Percentiles rank a stretch among this genome's conserved stretches.
Conservation (phyloP, 495 filamentous ascomycete genomes). For the Aspergillus mulundensis region DNA sequence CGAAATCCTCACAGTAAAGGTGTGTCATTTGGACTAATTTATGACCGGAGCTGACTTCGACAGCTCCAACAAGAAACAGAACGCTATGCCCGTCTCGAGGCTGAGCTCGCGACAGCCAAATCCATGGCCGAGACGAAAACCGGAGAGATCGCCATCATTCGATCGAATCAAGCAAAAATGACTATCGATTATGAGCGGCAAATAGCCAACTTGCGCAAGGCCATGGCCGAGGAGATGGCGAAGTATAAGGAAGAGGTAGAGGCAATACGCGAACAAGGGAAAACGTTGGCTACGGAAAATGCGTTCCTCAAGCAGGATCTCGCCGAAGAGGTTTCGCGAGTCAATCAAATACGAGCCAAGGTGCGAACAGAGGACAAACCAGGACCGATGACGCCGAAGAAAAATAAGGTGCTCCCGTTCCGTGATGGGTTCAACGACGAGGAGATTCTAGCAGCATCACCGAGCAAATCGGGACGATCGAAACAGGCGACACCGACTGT, state of each 20-base stretch:
- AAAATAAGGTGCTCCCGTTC: constrained; percentile 49
- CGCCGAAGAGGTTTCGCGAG: constrained; percentile 51
- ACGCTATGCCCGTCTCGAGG: constrained; percentile 31
- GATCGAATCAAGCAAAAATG: constrained; percentile 55
- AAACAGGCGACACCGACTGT: constrained; percentile 57
- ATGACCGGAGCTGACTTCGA: constrained; percentile 21
- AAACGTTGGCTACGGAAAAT: constrained; percentile 60
- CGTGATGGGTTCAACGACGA: constrained; percentile 73
- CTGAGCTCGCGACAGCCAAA: constrained; percentile 47
- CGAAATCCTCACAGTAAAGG: constrained; percentile 32
- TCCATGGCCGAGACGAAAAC: constrained; percentile 48
- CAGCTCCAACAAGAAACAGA: constrained; percentile 54
- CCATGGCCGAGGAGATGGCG: constrained; percentile 51
- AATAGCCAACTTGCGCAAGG: constrained; percentile 47
- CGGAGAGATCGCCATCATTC: constrained; percentile 66
- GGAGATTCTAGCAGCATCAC: constrained; percentile 58
- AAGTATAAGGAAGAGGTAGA: constrained; percentile 56
- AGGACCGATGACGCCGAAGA: constrained; percentile 55
- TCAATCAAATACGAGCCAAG: constrained; percentile 44
- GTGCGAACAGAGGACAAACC: constrained; percentile 32
- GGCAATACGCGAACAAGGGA: constrained; percentile 49
- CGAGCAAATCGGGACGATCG: constrained; percentile 50
- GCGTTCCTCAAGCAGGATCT: constrained; percentile 63
- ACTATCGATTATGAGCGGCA: constrained; percentile 54
- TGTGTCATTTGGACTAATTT: constrained; percentile 1